These are phyloP conservation scores for Macrocybe gigantea DNA, from an alignment of 768 basidiomycete genomes.

Conservation along the genomic window DNA sequence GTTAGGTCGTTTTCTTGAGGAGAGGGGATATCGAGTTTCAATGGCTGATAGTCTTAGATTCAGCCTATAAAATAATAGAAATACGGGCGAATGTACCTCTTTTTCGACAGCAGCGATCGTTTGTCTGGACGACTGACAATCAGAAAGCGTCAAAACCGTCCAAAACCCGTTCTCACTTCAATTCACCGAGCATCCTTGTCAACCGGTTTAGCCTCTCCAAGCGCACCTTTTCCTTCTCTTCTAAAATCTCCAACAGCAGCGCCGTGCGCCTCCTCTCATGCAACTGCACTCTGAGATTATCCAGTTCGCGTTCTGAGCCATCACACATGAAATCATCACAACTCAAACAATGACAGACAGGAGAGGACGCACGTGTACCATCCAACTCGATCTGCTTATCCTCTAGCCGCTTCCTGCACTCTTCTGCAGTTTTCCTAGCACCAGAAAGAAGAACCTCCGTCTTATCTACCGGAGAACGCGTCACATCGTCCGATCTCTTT, in stretches of 20 bases:
- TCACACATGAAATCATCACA: neutral
- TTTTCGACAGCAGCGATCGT: neutral
- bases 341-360: neutral
- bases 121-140: neutral
- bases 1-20: neutral
- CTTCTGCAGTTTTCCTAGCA: neutral
- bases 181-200: slow-evolving; percentile 8
- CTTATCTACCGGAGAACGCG: slow-evolving; percentile 3
- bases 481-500: slow-evolving; percentile 1
- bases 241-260: slow-evolving; percentile 17
- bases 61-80: neutral
- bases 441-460: slow-evolving; percentile 1
- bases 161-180: slow-evolving; percentile 9
- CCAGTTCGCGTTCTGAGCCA: slow-evolving; percentile 1
- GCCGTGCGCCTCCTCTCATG: slow-evolving; percentile 9
- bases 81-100: neutral
- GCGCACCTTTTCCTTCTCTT: slow-evolving; percentile 18
- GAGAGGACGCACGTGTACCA: slow-evolving; percentile 5
- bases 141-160: neutral
- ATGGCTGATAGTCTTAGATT: neutral
- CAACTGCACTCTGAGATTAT: slow-evolving; percentile 5
- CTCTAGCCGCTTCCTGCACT: slow-evolving; percentile 5
- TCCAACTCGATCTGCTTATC: slow-evolving; percentile 7
- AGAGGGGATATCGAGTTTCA: neutral
- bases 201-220: slow-evolving; percentile 18